These are phyloP conservation scores for Moricandia moricandioides DNA, from an alignment of 345 rosid genomes.

Conservation along the genomic window DNA sequence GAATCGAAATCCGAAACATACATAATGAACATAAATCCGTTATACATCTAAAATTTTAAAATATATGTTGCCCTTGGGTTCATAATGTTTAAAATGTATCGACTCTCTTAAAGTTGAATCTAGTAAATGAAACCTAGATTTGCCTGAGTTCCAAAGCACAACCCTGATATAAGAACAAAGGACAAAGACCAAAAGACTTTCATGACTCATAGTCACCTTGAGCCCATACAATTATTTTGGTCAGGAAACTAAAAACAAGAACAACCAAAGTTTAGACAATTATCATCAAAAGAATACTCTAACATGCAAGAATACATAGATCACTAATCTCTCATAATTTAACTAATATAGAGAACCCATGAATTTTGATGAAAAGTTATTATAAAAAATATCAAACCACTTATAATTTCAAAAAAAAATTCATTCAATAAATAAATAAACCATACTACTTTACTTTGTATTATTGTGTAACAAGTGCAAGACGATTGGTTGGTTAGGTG, in stretches of 20 bases:
- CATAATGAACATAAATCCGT: not conserved
- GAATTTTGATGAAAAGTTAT: not conserved
- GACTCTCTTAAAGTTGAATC: not conserved
- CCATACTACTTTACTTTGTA: not conserved
- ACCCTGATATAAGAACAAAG: not conserved
- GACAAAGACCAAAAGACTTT: not conserved
- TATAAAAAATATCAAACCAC: not conserved
- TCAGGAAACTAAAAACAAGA: not conserved
- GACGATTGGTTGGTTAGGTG: slow-evolving; percentile 23
- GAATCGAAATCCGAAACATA: not conserved
- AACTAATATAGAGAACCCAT: not conserved
- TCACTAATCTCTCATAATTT: not conserved
- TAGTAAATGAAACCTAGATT: not conserved
- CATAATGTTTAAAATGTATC: not conserved
- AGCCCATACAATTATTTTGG: not conserved
- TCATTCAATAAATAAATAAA: not conserved
- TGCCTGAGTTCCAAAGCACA: not conserved
- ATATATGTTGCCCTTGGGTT: not conserved
- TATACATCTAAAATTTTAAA: not conserved
- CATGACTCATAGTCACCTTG: not conserved
- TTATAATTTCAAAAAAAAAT: not conserved
- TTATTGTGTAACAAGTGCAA: not conserved
- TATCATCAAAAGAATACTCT: not conserved
- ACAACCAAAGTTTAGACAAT: not conserved
- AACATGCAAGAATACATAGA: not conserved